Conservation (phyloP, 345 rosid genomes). For the Melastoma malabathricum region DNA sequence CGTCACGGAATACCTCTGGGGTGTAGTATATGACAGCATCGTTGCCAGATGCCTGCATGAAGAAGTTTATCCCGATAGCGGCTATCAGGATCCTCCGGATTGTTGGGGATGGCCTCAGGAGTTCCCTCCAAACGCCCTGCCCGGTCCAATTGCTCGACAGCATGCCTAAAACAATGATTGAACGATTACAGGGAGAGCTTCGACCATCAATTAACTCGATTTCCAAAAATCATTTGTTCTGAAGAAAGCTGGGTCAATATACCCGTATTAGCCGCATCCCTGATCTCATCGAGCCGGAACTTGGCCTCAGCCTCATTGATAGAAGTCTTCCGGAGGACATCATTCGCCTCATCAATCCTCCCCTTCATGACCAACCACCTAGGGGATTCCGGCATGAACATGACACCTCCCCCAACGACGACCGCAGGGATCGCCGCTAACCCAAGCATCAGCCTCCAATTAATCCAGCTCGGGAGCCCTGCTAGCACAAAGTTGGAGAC, state of each 20-base stretch:
- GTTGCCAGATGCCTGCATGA: constrained; percentile 56
- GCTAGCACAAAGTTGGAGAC: constrained; percentile 28
- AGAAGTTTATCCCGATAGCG: constrained; percentile 46
- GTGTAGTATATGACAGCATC: constrained; percentile 48
- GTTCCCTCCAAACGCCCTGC: constrained; percentile 34
- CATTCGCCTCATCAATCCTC: constrained; percentile 25
- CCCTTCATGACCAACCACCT: constrained; percentile 51
- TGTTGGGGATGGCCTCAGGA: constrained; percentile 21
- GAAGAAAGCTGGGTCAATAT: no score
- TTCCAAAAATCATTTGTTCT: no score
- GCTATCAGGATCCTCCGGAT: constrained; percentile 27
- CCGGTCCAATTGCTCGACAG: constrained; percentile 14
- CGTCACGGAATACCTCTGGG: constrained; percentile 35
- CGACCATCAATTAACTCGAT: no score
- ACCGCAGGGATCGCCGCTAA: constrained; percentile 29
- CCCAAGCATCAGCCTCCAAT: constrained; percentile 46
- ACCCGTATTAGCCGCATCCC: constrained; percentile 5
- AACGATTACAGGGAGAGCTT: neutral
- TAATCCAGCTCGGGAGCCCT: constrained; percentile 19
- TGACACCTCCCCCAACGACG: constrained; percentile 19
- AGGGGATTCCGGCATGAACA: constrained; percentile 43
- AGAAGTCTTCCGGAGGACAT: constrained; percentile 25
- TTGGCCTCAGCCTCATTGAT: constrained; percentile 27
- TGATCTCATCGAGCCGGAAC: constrained; percentile 23
- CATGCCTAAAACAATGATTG: neutral